These are phyloP conservation scores for Pseudogymnoascus sp. DNA, from an alignment of 2,329 filamentous ascomycete species.

Conservation along the genomic window DNA sequence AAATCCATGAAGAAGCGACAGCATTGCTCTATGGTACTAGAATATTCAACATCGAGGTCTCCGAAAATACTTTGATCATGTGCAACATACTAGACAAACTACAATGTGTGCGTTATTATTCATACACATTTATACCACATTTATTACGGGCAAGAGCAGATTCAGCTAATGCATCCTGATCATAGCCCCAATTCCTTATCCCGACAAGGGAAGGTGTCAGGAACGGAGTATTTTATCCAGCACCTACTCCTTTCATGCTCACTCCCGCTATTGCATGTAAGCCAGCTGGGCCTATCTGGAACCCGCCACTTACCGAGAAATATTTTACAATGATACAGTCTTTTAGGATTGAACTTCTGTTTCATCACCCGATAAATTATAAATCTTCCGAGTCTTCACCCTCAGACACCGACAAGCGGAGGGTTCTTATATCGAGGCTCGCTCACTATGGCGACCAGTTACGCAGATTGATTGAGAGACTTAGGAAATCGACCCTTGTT, in stretches of 20 bases:
- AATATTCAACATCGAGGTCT: constrained; percentile 18
- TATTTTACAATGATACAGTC: constrained; percentile 18
- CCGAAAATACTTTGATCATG: constrained; percentile 17
- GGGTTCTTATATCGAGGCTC: constrained; percentile 15
- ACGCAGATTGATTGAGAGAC: constrained; percentile 18
- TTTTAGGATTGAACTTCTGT: constrained; percentile 15
- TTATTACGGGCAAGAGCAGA: not conserved
- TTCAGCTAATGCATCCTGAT: not conserved
- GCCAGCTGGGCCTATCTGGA: constrained; percentile 14
- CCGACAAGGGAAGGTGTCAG: too few relatives aligned
- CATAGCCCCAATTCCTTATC: not conserved
- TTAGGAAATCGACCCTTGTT: constrained; percentile 13
- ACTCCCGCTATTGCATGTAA: constrained; percentile 9
- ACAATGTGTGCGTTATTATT: not conserved
- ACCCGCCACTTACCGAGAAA: constrained; percentile 13
- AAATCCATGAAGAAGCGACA: constrained; percentile 19
- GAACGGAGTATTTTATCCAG: constrained; percentile 2
- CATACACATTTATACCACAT: not conserved
- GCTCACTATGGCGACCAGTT: constrained; percentile 19
- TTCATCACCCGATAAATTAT: constrained; percentile 3
- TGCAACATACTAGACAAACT: constrained; percentile 13
- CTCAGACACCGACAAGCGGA: not conserved
- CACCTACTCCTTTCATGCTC: constrained; percentile 2
- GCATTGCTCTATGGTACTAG: constrained; percentile 18
- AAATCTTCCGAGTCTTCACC: not conserved